These are phyloP conservation scores for Nannochloris sp. DNA, from an alignment of 139 green algal genomes.

Conservation along the genomic window DNA sequence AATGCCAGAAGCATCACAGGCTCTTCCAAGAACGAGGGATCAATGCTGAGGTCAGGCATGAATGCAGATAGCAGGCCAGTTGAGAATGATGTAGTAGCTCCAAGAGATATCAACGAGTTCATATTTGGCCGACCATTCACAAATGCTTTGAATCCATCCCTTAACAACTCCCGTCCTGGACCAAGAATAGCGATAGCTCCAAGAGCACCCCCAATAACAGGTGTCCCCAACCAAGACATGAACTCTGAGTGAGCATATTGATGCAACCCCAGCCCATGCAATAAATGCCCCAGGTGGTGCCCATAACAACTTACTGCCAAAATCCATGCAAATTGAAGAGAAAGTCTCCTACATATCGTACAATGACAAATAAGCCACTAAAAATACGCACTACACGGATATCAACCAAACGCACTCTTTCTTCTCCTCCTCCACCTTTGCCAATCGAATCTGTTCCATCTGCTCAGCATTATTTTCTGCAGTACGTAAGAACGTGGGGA, in stretches of 20 bases:
- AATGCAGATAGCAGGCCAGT: constrained; percentile 31
- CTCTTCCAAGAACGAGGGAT: constrained; percentile 79
- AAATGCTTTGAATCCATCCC: constrained; percentile 58
- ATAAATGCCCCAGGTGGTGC: constrained; percentile 75
- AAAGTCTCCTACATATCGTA: background rate
- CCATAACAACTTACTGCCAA: constrained; percentile 69
- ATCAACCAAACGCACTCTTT: too few relatives aligned
- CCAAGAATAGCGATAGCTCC: constrained; percentile 70
- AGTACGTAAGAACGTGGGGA: constrained; percentile 30
- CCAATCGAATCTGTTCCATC: constrained; percentile 29
- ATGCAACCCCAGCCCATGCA: constrained; percentile 45
- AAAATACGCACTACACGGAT: too few relatives aligned
- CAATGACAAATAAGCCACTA: too few relatives aligned
- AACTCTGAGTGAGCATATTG: constrained; percentile 32
- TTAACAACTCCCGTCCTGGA: constrained; percentile 57
- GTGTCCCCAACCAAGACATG: constrained; percentile 52
- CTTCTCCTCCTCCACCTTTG: constrained; percentile 16
- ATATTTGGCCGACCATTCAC: constrained; percentile 76
- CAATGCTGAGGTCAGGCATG: constrained; percentile 42
- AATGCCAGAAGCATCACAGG: constrained; percentile 95
- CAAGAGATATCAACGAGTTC: constrained; percentile 83
- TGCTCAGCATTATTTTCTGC: constrained; percentile 9
- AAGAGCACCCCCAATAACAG: constrained; percentile 49
- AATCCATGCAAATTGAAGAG: constrained; percentile 56
- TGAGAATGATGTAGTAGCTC: constrained; percentile 56